Evolutionary conservation across 495 filamentous ascomycete species (phyloP).

Genomic region (Penicillium cataractarum): DNA sequence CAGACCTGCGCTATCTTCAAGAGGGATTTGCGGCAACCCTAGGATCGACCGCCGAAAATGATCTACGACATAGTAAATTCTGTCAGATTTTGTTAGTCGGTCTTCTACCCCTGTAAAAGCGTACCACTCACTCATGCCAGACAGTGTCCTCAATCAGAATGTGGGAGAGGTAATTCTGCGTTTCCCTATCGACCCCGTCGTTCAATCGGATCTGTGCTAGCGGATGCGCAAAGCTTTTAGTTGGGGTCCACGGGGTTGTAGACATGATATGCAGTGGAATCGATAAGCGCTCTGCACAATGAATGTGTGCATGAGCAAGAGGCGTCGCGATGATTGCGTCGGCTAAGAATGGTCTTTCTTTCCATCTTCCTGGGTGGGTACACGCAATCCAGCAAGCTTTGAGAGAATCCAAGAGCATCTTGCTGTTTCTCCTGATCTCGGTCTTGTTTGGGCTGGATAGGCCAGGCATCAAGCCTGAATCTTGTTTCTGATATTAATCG

Average conservation of each 20-base stretch:
- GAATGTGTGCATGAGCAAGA: constrained; percentile 16
- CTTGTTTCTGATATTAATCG: not conserved
- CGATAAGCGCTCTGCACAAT: constrained; percentile 16
- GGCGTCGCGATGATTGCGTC: constrained; percentile 21
- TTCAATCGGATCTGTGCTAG: constrained; percentile 7
- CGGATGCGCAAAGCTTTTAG: constrained; percentile 13
- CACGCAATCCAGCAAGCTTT: constrained; percentile 16
- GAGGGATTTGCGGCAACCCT: not conserved
- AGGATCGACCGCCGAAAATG: not conserved
- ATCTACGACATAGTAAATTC: constrained; percentile 4
- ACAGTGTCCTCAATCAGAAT: not conserved
- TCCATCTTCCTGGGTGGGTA: not conserved
- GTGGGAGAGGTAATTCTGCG: constrained; percentile 4
- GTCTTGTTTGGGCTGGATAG: not conserved
- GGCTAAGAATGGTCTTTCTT: constrained; percentile 9
- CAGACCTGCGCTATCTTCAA: not conserved
- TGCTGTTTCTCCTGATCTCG: not conserved
- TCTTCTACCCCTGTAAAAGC: not conserved
- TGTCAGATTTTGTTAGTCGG: not conserved
- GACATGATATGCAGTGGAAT: constrained; percentile 24
- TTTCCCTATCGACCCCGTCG: constrained; percentile 2
- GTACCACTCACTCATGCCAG: not conserved
- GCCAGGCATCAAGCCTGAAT: not conserved
- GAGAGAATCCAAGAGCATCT: not conserved
- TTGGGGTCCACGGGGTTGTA: constrained; percentile 13